Base-by-base conservation (phyloP, 2,329 filamentous ascomycete species). In the Saccharata proteae region DNA sequence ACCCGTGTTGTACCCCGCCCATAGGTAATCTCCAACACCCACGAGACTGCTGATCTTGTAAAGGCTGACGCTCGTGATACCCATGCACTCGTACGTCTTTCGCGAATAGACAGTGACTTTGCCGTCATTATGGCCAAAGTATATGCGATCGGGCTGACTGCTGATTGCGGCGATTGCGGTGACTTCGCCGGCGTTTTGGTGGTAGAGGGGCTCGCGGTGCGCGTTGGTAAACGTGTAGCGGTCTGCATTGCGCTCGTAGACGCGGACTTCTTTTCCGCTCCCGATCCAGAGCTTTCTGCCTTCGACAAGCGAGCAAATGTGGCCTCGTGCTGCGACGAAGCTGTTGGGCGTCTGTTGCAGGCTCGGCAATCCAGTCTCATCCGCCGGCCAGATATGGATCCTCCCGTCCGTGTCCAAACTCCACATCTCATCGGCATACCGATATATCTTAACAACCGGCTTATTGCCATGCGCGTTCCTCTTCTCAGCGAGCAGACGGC, bases 1-100 rank as follows among this genome's bases (percentile, higher is more conserved):
- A 11, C 90, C 90, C 0, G 82, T 94, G 52, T 88, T 94, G 60
- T 86, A 96, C 3, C 79, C 88, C 16, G 85, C 84, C 90, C 90
- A 98, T 1, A 98, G 65, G 46, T 83, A 72, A 38, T 77, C 71
- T 4, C 85, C 86, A 3, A 85, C 80, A 6, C 84, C 82, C 2
- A 77, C 73, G 32, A 98, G 63, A 20, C 80, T 77, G 51, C 85
- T 93, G 55, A 98, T 93, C 57, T 94, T 96, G 68, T 92, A 96
- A 10, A 86, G 71, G 54, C 85, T 96, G 44, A 94, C 71, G 46
- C 76, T 93, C 38, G 96, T 64, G 20, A 93, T 67, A 4, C 72
- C 74, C n/a, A 92, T 49, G 45, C 83, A 93, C 1, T 74, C 61
- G 49, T 80, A 90, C 45, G 86, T 76, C 15, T 65, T 69, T 15